Base-by-base conservation (phyloP, 2,329 filamentous ascomycete genomes). In the Calonectria henricotiae region DNA sequence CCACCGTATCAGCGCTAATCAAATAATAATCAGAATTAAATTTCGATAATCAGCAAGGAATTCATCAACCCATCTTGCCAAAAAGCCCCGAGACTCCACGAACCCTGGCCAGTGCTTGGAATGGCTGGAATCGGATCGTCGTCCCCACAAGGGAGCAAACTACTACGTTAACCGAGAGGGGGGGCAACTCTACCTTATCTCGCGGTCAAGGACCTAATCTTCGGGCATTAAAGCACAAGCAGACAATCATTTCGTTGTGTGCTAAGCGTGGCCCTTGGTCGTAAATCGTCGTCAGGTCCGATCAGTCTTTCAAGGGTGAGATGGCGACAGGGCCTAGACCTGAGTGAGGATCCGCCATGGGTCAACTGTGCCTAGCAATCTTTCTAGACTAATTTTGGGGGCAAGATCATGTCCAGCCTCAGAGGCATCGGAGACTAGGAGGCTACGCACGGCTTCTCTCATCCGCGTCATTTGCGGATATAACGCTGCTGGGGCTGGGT, bases 41-140 rank as follows among this genome's bases (percentile, higher is more conserved):
- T 32, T 58, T 58, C 51, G 25, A 58, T 58, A 58, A 39, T 58
- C 25, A 30, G 11, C 30, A 55, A 47, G 30, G 51, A 30, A 30
- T 8, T 8, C 15, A 30, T 23, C 20, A 9, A 15, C 20, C 30
- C n/a, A 35, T 55, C 9, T n/a, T 17, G 44, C 12, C 30, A 5
- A 51, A 54, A 54, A n/a, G 46, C 20, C 20, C 44, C 11, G 44
- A 20, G 11, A 27, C 44, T 20, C 46, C 23, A 49, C 46, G 46
- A 30, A 30, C 46, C 23, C 11, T 30, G 46, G 20, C 44, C 20
- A 15, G 46, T 49, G 32, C 47, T 20, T 11, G 43, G n/a, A 13
- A 20, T 37, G 37, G 51, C n/a, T 15, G 51, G 20, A 55, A 55
- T 37, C 35, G 25, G 20, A 58, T 58, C 32, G 20, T 35, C 51